Base-by-base conservation (phyloP, 2,329 filamentous ascomycete species). In the Nemania serpens region DNA sequence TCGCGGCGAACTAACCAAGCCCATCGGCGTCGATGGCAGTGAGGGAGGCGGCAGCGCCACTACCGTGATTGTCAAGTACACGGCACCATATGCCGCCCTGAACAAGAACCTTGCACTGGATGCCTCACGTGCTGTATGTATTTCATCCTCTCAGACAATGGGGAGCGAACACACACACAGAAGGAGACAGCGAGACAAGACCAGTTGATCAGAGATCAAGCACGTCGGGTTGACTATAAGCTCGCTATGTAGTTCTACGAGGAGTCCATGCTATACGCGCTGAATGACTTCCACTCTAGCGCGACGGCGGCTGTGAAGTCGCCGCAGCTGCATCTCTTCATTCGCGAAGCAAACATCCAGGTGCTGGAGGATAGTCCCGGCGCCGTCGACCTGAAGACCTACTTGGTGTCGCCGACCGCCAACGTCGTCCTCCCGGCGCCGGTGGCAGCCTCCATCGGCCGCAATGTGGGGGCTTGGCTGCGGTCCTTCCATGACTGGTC, bases 401-500 rank as follows among this genome's bases (percentile, higher is more conserved):
- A 41, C 42, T 20, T 52, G 12, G 43, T 43, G 50, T 59, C 57
- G 29, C 50, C 57, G 12, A 18, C 20, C 11, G 50, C 55, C 4
- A 34, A 29, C 13, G n/a, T 3, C 7, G 43, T 17, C 12, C 45
- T 59, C 0, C 51, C 50, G 11, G 37, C 42, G 9, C 34, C 43
- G 22, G 55, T 50, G 7, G 34, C 43, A 18, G 39, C 25, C 18
- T 59, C 43, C 2, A 5, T 61, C 9, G 59, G 59, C 3, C 54
- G 10, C n/a, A 15, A 42, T 3, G 5, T 61, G 9, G 59, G 59
- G 25, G 36, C 59, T 2, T 61, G 59, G 59, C 59, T 61, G 7
- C 59, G 59, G 6, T 9, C 29, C 12, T 61, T 61, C 49, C 59
- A 61, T 43, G 36, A 25, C 54, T 62, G 55, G 59, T 12, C 59